Evolutionary conservation across 164 flowering plant species (phyloP), one percentile per base, ranked within the genome.

Genomic region (Nelumbo lutea): DNA sequence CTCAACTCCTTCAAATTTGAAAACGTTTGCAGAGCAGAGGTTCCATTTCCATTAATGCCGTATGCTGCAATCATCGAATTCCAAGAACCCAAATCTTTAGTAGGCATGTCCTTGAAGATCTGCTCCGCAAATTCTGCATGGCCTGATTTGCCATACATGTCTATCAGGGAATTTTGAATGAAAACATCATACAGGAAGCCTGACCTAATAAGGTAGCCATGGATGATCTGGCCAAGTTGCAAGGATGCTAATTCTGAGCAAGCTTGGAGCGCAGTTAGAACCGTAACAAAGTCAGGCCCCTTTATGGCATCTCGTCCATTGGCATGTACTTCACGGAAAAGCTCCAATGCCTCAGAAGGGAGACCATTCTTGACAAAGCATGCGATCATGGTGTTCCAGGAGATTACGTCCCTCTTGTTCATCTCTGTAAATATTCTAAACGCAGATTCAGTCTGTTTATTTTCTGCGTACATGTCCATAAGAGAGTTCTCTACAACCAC

Each of bases 91-190:
- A 61, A 4, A 76, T 68, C 69, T 71, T 80, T 67, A 67, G 51
- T 10, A 63, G 82, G 48, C 70, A 79, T 79, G 48, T 66, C 74
- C 15, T 68, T 64, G 61, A 83, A 85, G 27, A 73, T 64, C 27
- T 45, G 70, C 38, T 71, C 61, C 5, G 72, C 61, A 27, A 50
- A 62, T 14, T 63, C 42, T 42, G 68, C 41, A 59, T 61, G 61
- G 2, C 86, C 88, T 50, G 81, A 77, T 72, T 83, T 85, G 40
- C 83, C 84, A 69, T 85, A 83, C 85, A 83, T 85, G 63, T 80
- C 81, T 60, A 85, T 70, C 47, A 85, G 70, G 64, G 78, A 27
- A 65, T 79, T 75, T n/a, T 73, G 72, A 47, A 80, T 75, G 72
- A 66, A 79, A 15, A 67, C 61, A 66, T 85, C 81, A 5, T 11